Percentiles rank a stretch among this genome's conserved stretches.
Evolutionary conservation across 2,329 filamentous ascomycete species (phyloP).

Genomic region (Emericellopsis cladophorae): DNA sequence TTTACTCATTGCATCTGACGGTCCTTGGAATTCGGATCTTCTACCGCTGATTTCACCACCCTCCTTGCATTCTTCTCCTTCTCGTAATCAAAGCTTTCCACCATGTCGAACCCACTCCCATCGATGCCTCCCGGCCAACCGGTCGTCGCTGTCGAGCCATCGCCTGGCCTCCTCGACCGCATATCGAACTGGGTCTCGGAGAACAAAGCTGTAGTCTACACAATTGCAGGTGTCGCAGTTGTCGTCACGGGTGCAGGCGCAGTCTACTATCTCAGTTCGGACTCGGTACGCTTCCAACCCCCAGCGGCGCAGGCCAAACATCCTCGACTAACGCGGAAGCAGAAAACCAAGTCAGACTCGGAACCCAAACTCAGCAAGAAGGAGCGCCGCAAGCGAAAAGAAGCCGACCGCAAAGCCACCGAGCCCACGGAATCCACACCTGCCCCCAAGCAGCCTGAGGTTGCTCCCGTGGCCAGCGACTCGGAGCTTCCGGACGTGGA

Average conservation of each 20-base stretch:
- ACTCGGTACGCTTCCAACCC: slow-evolving; percentile 29
- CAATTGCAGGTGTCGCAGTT: slow-evolving; percentile 85
- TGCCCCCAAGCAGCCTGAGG: slow-evolving; percentile 31
- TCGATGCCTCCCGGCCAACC: slow-evolving; percentile 32
- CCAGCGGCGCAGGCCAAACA: slow-evolving; percentile 2
- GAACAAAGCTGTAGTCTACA: slow-evolving; percentile 92
- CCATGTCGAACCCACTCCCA: slow-evolving; percentile 32
- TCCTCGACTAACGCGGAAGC: neutral
- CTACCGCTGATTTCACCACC: neutral
- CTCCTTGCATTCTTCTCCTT: slow-evolving; percentile 10
- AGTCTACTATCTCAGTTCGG: slow-evolving; percentile 72
- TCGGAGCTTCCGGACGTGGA: slow-evolving; percentile 59
- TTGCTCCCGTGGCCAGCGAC: slow-evolving; percentile 40
- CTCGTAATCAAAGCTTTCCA: slow-evolving; percentile 9
- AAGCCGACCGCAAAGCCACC: slow-evolving; percentile 50
- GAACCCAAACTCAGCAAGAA: slow-evolving; percentile 76
- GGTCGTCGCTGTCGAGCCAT: slow-evolving; percentile 32
- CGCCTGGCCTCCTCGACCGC: slow-evolving; percentile 75
- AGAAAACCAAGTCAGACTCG: slow-evolving; percentile 32
- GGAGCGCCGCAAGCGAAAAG: slow-evolving; percentile 78
- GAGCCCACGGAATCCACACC: slow-evolving; percentile 16
- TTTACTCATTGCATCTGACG: too few relatives aligned
- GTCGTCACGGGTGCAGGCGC: slow-evolving; percentile 85
- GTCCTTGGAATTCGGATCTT: too few relatives aligned
- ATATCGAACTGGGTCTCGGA: slow-evolving; percentile 86